Percentiles rank a stretch among this genome's conserved stretches.
Conservation (phyloP, 176 grass and related monocot species). For the Calamus simplicifolius region DNA sequence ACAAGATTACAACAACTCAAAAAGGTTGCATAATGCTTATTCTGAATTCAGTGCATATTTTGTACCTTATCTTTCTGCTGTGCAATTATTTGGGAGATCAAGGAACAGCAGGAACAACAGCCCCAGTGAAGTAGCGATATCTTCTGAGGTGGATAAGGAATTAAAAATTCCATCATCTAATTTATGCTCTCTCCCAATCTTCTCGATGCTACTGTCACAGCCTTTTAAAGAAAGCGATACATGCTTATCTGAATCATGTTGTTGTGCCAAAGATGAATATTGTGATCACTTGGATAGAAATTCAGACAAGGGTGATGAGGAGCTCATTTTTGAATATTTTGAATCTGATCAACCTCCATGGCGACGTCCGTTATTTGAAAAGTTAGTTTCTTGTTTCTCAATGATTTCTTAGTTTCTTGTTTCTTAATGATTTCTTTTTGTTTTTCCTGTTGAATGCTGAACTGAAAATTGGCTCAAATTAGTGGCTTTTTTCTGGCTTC, state of each 20-base stretch:
- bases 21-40: slow-evolving; percentile 7
- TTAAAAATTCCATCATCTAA: not conserved
- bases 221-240: slow-evolving; percentile 14
- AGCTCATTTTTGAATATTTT: slow-evolving; percentile 81
- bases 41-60: slow-evolving; percentile 60
- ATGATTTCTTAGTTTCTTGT: too few species aligned
- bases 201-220: slow-evolving; percentile 1
- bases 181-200: slow-evolving; percentile 18
- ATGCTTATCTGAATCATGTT: slow-evolving; percentile 26
- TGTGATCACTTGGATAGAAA: not conserved
- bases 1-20: slow-evolving; percentile 25
- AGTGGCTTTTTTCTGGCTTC: too few species aligned
- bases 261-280: slow-evolving; percentile 13
- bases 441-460: too few species aligned
- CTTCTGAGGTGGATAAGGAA: not conserved
- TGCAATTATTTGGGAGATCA: slow-evolving; percentile 60
- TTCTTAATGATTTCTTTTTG: too few species aligned
- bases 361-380: slow-evolving; percentile 52
- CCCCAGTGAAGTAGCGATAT: slow-evolving; percentile 4
- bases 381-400: slow-evolving; percentile 30
- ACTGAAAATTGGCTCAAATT: too few species aligned
- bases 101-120: slow-evolving; percentile 18
- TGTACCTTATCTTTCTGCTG: slow-evolving; percentile 69
- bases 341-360: slow-evolving; percentile 74
- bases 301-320: slow-evolving; percentile 5